Evolutionary conservation across 2,329 filamentous ascomycete genomes (phyloP).

Genomic region (Metarhizium sp.): DNA sequence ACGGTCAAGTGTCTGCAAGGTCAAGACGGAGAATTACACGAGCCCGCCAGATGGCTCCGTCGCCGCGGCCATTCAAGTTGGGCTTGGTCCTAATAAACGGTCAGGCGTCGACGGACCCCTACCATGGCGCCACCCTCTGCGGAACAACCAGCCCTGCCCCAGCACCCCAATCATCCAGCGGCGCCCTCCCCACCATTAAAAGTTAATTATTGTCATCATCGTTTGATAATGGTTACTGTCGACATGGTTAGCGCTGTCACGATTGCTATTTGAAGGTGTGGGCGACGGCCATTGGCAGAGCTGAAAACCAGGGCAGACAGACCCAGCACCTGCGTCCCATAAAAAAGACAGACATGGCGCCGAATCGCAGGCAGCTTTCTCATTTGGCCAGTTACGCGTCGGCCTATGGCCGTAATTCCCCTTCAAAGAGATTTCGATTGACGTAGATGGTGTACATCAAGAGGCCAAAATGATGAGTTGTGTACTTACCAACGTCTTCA

Average conservation of each 20-base stretch:
- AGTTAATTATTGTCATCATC: constrained; percentile 31
- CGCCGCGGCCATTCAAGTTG: background rate
- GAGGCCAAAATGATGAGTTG: background rate
- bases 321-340: background rate
- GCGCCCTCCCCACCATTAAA: background rate
- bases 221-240: constrained; percentile 53
- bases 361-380: background rate
- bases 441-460: background rate
- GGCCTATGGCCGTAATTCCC: background rate
- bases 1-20: background rate
- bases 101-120: constrained; percentile 2
- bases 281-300: background rate
- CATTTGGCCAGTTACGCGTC: background rate
- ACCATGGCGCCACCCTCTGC: background rate
- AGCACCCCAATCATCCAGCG: constrained; percentile 6
- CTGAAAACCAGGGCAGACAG: constrained; percentile 4
- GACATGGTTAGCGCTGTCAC: constrained; percentile 7
- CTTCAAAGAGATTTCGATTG: background rate
- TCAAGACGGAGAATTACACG: background rate
- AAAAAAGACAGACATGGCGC: background rate
- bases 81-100: background rate
- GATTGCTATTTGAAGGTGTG: background rate
- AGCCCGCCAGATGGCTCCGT: background rate
- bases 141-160: background rate
- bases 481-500: constrained; percentile 82